These are phyloP conservation scores for Myotisia sp. DNA, from an alignment of 2,329 filamentous ascomycete genomes.

Conservation along the genomic window DNA sequence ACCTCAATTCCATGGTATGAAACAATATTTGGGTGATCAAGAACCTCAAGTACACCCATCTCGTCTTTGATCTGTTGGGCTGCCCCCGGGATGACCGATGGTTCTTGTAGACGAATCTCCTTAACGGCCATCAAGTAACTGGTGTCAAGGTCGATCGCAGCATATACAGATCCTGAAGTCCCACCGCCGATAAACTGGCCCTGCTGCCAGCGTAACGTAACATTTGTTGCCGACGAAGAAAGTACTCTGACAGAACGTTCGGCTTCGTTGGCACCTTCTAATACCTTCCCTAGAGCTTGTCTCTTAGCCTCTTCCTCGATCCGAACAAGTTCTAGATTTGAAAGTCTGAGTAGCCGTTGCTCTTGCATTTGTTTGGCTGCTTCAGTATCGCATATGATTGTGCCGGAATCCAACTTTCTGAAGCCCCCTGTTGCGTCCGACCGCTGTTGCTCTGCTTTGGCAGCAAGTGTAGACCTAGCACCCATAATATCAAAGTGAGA, in stretches of 20 bases:
- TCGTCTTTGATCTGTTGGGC: conserved; percentile 90
- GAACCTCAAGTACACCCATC: conserved; percentile 87
- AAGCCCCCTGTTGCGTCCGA: conserved; percentile 66
- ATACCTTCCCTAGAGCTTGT: conserved; percentile 73
- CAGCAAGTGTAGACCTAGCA: conserved; percentile 79
- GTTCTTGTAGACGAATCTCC: conserved; percentile 92
- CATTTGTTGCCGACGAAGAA: conserved; percentile 85
- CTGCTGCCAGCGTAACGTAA: conserved; percentile 94
- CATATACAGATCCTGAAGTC: conserved; percentile 94
- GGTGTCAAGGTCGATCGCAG: conserved; percentile 90
- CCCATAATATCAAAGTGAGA: conserved; percentile 99
- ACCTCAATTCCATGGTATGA: conserved; percentile 97
- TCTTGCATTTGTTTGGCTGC: conserved; percentile 59
- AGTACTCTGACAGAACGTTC: conserved; percentile 89
- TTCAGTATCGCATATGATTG: conserved; percentile 66
- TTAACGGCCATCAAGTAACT: conserved; percentile 97
- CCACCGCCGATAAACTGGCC: conserved; percentile 96
- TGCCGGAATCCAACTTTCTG: conserved; percentile 63
- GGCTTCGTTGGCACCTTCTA: conserved; percentile 90
- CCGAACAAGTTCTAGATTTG: conserved; percentile 61
- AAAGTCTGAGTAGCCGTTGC: conserved; percentile 58
- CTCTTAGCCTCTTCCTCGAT: conserved; percentile 70
- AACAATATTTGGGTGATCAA: conserved; percentile 95
- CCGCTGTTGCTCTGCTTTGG: conserved; percentile 81
- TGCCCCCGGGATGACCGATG: conserved; percentile 86